phyloP scores from a whole-genome alignment of 495 filamentous ascomycete genomes.

The Amniculicola lignicola region DNA sequence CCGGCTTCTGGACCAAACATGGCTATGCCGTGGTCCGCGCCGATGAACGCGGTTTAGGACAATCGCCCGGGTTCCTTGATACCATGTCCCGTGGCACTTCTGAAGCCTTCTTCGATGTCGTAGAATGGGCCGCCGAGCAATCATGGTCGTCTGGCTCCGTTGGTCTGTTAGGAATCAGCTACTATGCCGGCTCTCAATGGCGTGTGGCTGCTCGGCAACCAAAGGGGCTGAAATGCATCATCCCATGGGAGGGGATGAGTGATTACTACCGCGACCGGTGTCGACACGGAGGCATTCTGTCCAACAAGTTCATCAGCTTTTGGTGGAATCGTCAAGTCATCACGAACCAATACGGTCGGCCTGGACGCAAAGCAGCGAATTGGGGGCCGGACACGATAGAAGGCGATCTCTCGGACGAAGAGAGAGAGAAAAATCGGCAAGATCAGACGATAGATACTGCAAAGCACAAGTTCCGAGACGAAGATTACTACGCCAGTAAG shows the following conservation, averaged over 20 bases:
- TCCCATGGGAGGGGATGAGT: conserved; percentile 69
- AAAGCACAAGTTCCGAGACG: conserved; percentile 53
- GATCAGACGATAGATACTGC: conserved; percentile 62
- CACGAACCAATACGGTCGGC: conserved; percentile 60
- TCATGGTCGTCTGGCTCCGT: conserved; percentile 61
- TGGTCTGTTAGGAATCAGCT: conserved; percentile 59
- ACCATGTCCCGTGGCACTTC: conserved; percentile 59
- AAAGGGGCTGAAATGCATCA: conserved; percentile 56
- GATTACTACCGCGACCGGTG: conserved; percentile 64
- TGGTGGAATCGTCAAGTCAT: conserved; percentile 67
- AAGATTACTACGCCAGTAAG: conserved; percentile 59
- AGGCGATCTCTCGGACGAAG: conserved; percentile 53
- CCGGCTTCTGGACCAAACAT: conserved; percentile 59
- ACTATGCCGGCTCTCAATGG: conserved; percentile 65
- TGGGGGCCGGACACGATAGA: conserved; percentile 58
- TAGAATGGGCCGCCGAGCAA: conserved; percentile 63
- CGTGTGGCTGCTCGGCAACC: conserved; percentile 59
- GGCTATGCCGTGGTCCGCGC: conserved; percentile 60
- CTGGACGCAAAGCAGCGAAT: conserved; percentile 43
- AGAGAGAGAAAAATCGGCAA: conserved; percentile 48
- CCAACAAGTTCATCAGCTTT: conserved; percentile 59
- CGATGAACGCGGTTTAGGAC: conserved; percentile 59
- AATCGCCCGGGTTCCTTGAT: conserved; percentile 57
- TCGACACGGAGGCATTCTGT: conserved; percentile 64
- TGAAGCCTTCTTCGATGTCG: conserved; percentile 59